Evolutionary conservation across 306 rosid genomes (phyloP).

Genomic region (Phaseolus lunatus): DNA sequence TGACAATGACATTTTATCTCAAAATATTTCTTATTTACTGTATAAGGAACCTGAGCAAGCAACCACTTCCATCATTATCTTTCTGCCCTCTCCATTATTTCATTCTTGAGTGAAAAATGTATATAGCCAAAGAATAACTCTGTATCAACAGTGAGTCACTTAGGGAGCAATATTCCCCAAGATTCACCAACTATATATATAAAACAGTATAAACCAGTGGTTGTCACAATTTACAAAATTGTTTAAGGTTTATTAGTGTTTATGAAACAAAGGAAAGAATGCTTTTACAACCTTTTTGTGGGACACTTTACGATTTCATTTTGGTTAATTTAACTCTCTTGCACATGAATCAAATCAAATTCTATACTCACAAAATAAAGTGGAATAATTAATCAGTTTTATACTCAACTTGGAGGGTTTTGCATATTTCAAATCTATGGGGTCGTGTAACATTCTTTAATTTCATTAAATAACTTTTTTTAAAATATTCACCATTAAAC

Average conservation of each 20-base stretch:
- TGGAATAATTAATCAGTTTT: neutral
- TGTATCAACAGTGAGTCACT: conserved; percentile 7
- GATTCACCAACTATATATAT: neutral
- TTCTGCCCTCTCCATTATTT: conserved; percentile 34
- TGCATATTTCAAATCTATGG: conserved; percentile 10
- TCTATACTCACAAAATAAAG: neutral
- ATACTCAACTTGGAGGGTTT: neutral
- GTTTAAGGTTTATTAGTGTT: neutral
- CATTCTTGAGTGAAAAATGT: conserved; percentile 14
- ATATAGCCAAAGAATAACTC: neutral
- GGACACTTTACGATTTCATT: neutral
- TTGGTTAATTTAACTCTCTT: neutral
- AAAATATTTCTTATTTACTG: conserved; percentile 40
- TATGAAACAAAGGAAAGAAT: neutral
- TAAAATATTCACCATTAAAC: no score
- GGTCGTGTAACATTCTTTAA: neutral
- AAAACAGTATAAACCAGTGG: neutral
- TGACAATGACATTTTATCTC: conserved; percentile 47
- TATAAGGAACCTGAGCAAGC: conserved; percentile 43
- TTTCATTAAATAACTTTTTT: no score
- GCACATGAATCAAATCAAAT: neutral
- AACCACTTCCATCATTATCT: conserved; percentile 22
- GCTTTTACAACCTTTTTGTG: no score
- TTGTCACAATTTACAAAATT: neutral
- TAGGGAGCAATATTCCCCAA: conserved; percentile 6